phyloP scores from a whole-genome alignment of 495 filamentous ascomycete species.

The Amniculicola lignicola region DNA sequence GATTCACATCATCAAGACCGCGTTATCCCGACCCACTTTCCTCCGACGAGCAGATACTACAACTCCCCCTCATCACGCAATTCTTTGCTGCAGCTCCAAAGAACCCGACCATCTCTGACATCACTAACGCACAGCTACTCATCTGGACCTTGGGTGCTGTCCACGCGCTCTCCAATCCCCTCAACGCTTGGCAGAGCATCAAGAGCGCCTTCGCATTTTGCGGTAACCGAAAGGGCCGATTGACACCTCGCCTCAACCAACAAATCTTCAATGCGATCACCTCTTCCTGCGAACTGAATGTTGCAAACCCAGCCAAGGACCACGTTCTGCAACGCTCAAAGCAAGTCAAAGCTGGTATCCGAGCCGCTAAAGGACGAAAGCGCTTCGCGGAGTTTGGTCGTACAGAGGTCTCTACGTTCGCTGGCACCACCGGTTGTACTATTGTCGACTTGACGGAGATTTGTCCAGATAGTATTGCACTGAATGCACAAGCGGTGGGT shows the following conservation, averaged over 20 bases:
- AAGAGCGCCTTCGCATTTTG: neutral
- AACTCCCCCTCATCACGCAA: neutral
- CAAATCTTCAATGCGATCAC: neutral
- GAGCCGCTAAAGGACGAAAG: neutral
- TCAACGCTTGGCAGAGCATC: conserved; percentile 2
- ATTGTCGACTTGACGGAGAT: conserved; percentile 6
- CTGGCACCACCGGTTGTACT: neutral
- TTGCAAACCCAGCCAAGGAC: neutral
- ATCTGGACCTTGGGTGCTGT: conserved; percentile 1
- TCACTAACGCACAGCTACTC: neutral
- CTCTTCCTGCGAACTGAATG: neutral
- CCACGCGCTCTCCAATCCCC: conserved; percentile 6
- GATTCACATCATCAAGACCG: neutral
- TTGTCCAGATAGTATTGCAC: neutral
- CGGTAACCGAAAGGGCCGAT: conserved; percentile 4
- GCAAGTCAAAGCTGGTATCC: conserved; percentile 6
- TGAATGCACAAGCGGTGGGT: neutral
- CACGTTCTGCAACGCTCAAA: conserved; percentile 5
- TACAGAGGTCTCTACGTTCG: neutral
- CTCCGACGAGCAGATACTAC: neutral
- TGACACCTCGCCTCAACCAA: conserved; percentile 3
- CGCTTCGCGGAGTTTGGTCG: conserved; percentile 1
- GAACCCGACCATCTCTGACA: neutral
- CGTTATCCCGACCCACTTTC: neutral
- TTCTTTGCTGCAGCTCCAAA: conserved; percentile 8